Evolutionary conservation across 2,329 filamentous ascomycete genomes (phyloP), one percentile per base, ranked within the genome.

Genomic region (Neofusicoccum laricinum): DNA sequence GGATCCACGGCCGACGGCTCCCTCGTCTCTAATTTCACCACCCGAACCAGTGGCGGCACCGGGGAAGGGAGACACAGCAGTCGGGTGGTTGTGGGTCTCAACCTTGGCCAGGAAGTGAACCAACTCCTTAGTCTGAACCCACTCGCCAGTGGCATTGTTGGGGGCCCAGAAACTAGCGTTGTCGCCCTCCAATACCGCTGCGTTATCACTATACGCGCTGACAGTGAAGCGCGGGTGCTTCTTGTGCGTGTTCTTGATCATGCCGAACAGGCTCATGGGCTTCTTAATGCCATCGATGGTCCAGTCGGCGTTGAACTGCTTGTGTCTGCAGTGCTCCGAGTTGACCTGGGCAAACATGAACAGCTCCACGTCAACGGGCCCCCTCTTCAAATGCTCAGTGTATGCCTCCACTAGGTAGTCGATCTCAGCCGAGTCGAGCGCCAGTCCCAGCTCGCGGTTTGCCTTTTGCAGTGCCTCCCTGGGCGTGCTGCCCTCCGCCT

Each of bases 291-390:
- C 93, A 75, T 99, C 93, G 71, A 99, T 96, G 15, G 89, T 95
- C 92, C 95, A 99, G 65, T 88, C 89, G 32, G 95, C 93, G 77
- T 99, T 99, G 85, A 99, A 99, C 71, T 96, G 91, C 82, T 97
- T 96, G 75, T 89, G 87, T 65, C 87, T 80, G 73, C 87, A 97
- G 78, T 98, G 94, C 83, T 99, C 95, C 2, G 94, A 98, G 82
- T 98, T 98, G 76, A 99, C 94, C 79, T 99, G 95, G 15, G 94
- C 94, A 77, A 98, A 99, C 95, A 98, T 98, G 84, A 98, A 98
- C 21, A 98, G 84, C 80, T 99, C 95, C 49, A 98, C 91, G 75
- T 98, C 95, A 66, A 93, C 89, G 0, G 92, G 92, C 55, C 85
- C 81, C 41, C 88, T 81, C 67, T 87, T 85, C 17, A 89, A 81